phyloP scores from a whole-genome alignment of 2,329 filamentous ascomycete species.

The Davidsoniella neocaledoniae region DNA sequence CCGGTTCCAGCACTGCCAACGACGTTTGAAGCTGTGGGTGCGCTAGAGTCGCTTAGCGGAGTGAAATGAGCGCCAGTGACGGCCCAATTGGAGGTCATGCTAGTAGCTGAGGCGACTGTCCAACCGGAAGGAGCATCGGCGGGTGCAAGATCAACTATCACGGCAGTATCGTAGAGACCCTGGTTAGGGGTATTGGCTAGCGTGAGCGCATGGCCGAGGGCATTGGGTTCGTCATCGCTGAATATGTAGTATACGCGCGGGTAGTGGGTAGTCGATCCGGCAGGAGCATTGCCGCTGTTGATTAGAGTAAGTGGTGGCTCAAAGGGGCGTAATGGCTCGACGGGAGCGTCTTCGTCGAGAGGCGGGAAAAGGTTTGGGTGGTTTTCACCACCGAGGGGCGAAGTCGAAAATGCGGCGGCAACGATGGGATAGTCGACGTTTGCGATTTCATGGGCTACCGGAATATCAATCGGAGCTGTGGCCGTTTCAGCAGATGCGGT shows the following conservation, averaged over 20 bases:
- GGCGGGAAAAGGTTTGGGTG: no score
- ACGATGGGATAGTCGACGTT: no score
- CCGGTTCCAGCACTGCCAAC: conserved; percentile 25
- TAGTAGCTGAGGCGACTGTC: conserved; percentile 50
- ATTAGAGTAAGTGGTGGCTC: conserved; percentile 56
- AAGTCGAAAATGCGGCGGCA: no score
- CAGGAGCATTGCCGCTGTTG: conserved; percentile 59
- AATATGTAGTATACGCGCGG: conserved; percentile 81
- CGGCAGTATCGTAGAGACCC: conserved; percentile 24
- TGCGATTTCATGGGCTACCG: no score
- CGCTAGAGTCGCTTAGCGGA: conserved; percentile 24
- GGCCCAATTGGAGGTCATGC: conserved; percentile 58
- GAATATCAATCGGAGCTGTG: no score
- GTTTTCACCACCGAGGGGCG: no score
- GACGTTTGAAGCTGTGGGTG: conserved; percentile 25
- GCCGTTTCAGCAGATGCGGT: no score
- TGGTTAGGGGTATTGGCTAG: conserved; percentile 15
- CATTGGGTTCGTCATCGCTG: conserved; percentile 62
- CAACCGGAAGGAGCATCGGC: conserved; percentile 25
- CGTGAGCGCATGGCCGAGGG: conserved; percentile 33
- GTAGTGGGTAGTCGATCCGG: conserved; percentile 53
- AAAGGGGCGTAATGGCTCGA: conserved; percentile 4
- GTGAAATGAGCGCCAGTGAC: conserved; percentile 31
- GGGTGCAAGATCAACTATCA: conserved; percentile 38
- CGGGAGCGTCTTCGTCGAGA: not conserved